Base-by-base conservation (phyloP, 352 stramenopile species). In the Phytophthora sp. region DNA sequence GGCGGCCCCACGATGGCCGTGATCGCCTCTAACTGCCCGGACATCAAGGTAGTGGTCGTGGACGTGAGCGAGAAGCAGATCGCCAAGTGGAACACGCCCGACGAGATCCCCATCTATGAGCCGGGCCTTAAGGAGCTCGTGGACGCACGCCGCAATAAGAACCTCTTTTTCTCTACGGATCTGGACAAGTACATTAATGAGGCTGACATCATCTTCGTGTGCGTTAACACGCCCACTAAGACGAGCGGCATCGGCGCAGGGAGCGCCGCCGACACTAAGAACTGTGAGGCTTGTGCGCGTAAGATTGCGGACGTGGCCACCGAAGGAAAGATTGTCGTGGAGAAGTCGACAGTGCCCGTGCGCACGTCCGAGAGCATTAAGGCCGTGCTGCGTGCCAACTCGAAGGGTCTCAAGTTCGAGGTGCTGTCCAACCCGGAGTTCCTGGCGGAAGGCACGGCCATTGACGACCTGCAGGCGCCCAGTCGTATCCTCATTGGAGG, bases 401-500 rank as follows among this genome's bases (percentile, higher is more conserved):
- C 96, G 24, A 98, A 98, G 80, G 82, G 79, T 35, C 67, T 98
- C 30, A 80, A 96, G 18, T 99, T 99, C 57, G 92, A 99, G 68
- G 97, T 99, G 53, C 80, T 99, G 51, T 98, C 88, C 13, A 99
- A 99, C 76, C 98, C 98, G 5, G 98, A 99, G 86, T 99, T 99
- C 76, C 85, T 99, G 53, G 97, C 97, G 1, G 98, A 99, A 77
- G 98, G 98, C 54, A 99, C 98, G 9, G 98, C 98, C 35, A 97
- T 99, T 31, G 75, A 90, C 20, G 97, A 99, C 79, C 82, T 99
- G 35, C 87, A 97, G 61, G 74, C 80, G 26, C 98, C 98, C 3
- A 95, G 91, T 65, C 97, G 98, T 57, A 97, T 99, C 23, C 80
- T 99, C 18, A 99, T 99, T 74, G 98, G 98, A 45, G 97, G 97